Base-by-base conservation (phyloP, 306 rosid species). In the Dalbergia cultrata region DNA sequence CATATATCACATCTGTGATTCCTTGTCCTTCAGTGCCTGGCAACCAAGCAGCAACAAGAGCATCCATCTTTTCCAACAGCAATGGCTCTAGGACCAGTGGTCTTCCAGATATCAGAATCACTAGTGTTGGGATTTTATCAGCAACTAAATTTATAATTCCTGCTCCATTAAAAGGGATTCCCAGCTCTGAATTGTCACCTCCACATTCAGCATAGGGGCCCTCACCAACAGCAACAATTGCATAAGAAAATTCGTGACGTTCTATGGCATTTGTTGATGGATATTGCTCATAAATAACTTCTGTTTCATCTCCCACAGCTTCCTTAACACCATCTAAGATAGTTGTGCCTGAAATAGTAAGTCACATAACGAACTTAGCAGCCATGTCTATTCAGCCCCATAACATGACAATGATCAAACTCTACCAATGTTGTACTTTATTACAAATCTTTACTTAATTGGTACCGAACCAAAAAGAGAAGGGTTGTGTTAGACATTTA, bases 21-120 rank as follows among this genome's bases (percentile, higher is more conserved):
- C 98, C 97, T 3, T 79, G 81, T 33, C 89, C 97, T 88, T 92
- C 97, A 37, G 87, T 89, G 73, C 97, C 97, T 12, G 97, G 97
- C 80, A 89, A 85, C 97, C 97, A 94, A 58, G 96, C 97, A 52
- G 93, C 94, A 81, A 92, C 87, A 19, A 92, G 77, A 78, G 92
- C 93, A 74, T 92, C 88, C 33, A 82, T 78, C 70, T 89, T 94
- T 71, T 82, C 92, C 60, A 92, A 84, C 52, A 90, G 66, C 26
- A 63, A 54, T 39, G 91, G 86, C 85, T 89, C 94, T 61, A 92
- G 78, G 57, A 84, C 86, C 64, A 90, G 70, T 53, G 98, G 97
- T 82, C 98, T 89, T 81, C 97, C 98, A 19, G 97, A 90, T 74
- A 94, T 81, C 74, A 90, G 71, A 85, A 92, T 89, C 71, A 82